Percentiles rank a stretch among this genome's conserved stretches.
These are phyloP conservation scores for Vitis rotundifolia DNA, from an alignment of 164 flowering plant genomes.

Conservation along the genomic window DNA sequence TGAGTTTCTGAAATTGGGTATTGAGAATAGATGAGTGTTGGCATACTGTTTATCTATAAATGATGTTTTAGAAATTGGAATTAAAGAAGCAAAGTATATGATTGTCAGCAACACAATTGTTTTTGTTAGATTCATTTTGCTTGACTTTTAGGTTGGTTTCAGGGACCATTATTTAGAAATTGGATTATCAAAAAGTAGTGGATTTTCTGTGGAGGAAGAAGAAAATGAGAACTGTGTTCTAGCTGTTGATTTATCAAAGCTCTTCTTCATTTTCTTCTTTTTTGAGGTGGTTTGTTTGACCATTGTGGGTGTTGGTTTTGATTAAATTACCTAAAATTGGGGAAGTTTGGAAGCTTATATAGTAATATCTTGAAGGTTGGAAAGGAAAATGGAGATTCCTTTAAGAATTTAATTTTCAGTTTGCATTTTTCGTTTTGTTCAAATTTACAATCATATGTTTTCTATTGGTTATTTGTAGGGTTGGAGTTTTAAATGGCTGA, in stretches of 20 bases:
- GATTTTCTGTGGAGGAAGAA: not conserved
- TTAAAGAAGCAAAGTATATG: too few relatives aligned
- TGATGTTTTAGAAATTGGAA: too few relatives aligned
- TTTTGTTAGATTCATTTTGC: not conserved
- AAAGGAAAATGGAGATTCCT: not conserved
- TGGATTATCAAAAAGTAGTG: not conserved
- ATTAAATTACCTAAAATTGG: not conserved
- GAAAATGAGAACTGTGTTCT: not conserved
- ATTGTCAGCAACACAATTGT: not conserved
- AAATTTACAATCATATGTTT: not conserved
- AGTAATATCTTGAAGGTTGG: not conserved
- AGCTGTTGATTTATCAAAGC: not conserved
- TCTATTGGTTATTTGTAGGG: not conserved
- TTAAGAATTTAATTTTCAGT: not conserved
- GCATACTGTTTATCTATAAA: too few relatives aligned
- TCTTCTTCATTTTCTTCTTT: not conserved
- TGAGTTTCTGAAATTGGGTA: too few relatives aligned
- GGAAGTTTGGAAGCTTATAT: not conserved
- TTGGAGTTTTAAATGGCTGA: not conserved
- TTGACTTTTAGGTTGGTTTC: not conserved
- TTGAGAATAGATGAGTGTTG: too few relatives aligned
- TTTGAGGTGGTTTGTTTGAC: not conserved
- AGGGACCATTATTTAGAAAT: not conserved
- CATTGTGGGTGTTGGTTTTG: not conserved
- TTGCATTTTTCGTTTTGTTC: not conserved